A percentile compares a stretch with the other conserved stretches of the same genome.
These are phyloP conservation scores for Neoscytalidium dimidiatum DNA, from an alignment of 2,329 filamentous ascomycete species.

Conservation along the genomic window DNA sequence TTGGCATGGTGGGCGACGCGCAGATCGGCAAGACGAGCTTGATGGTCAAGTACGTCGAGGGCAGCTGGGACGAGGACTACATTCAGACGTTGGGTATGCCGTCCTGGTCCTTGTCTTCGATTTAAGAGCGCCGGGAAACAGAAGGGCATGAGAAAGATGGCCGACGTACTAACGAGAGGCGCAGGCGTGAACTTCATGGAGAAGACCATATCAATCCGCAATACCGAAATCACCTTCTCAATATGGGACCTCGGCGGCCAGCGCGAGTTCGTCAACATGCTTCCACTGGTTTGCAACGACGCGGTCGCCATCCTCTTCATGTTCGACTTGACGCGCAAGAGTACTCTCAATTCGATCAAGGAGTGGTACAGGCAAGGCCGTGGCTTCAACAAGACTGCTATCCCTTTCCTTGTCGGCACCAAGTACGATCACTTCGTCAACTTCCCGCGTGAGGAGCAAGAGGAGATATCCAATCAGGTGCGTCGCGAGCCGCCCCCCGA, in stretches of 20 bases:
- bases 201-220: constrained; percentile 98
- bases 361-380: constrained; percentile 98
- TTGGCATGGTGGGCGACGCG: constrained; percentile 98
- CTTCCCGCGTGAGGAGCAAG: constrained; percentile 94
- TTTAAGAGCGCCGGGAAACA: constrained; percentile 2
- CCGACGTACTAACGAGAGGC: constrained; percentile 23
- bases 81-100: constrained; percentile 85
- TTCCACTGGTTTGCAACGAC: constrained; percentile 98
- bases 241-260: constrained; percentile 99
- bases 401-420: constrained; percentile 93
- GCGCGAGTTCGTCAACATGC: constrained; percentile 99
- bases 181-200: constrained; percentile 98
- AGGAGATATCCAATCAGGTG: constrained; percentile 97
- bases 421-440: constrained; percentile 99
- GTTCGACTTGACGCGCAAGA: constrained; percentile 98
- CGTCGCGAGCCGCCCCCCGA: constrained; percentile 22
- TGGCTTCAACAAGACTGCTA: constrained; percentile 99
- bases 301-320: constrained; percentile 98
- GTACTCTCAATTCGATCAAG: constrained; percentile 98
- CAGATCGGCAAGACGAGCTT: constrained; percentile 98
- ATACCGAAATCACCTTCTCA: constrained; percentile 98
- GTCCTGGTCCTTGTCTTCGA: not conserved
- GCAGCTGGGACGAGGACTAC: constrained; percentile 99
- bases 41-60: constrained; percentile 99
- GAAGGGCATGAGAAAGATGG: not conserved